Conservation (phyloP, 2,329 filamentous ascomycete genomes). For the Sphaceloma murrayae region DNA sequence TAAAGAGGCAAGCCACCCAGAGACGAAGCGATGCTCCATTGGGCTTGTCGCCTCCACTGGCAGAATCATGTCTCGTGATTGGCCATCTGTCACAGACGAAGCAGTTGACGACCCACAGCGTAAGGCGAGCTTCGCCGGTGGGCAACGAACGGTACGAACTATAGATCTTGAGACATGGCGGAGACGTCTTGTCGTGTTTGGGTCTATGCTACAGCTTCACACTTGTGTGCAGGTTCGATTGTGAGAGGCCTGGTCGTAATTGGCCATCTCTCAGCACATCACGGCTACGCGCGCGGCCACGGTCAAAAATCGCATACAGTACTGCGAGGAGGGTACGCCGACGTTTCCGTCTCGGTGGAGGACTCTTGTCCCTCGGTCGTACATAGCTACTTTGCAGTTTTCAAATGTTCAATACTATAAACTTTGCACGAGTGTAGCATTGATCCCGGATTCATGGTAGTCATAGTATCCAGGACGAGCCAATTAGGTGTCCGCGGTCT, state of each 20-base stretch:
- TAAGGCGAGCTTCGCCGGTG: background rate
- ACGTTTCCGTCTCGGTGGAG: too few relatives aligned
- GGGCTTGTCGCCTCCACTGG: background rate
- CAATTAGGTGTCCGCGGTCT: too few relatives aligned
- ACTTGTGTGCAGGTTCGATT: background rate
- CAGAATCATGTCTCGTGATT: slow-evolving; percentile 1
- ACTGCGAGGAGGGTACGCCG: too few relatives aligned
- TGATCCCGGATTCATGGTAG: too few relatives aligned
- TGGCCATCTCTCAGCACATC: too few relatives aligned
- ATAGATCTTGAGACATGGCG: slow-evolving; percentile 7
- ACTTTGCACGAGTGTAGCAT: background rate
- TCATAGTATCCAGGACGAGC: too few relatives aligned
- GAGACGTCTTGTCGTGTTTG: background rate
- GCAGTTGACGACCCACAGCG: background rate
- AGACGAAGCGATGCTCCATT: background rate
- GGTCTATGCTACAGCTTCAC: too few relatives aligned
- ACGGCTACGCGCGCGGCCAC: too few relatives aligned
- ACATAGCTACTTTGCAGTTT: background rate
- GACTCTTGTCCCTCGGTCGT: slow-evolving; percentile 6
- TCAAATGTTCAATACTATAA: background rate
- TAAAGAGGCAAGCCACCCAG: too few relatives aligned
- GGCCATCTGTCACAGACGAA: background rate
- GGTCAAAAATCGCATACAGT: too few relatives aligned
- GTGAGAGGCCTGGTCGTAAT: too few relatives aligned
- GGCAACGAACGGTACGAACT: slow-evolving; percentile 8